A percentile compares a stretch with the other conserved stretches of the same genome.
Evolutionary conservation across 805 yeast species (phyloP).

Genomic region (Cyberlindnera xylosilytica): DNA sequence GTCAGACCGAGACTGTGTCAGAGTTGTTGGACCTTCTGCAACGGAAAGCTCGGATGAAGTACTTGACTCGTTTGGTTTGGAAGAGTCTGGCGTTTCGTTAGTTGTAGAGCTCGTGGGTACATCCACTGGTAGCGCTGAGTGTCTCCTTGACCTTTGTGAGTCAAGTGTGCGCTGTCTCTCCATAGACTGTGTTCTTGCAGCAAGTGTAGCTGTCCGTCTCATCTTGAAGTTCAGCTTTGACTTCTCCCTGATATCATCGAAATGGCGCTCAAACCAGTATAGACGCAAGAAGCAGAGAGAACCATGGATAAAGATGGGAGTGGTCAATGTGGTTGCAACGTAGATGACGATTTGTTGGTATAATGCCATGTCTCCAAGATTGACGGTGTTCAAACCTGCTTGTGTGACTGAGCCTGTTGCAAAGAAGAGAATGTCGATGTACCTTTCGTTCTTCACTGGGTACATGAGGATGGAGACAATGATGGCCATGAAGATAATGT

Average conservation of each 20-base stretch:
- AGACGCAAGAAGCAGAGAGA: conserved; percentile 71
- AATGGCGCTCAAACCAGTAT: conserved; percentile 85
- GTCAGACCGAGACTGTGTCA: conserved; percentile 11
- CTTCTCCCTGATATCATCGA: conserved; percentile 73
- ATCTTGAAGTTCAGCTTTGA: conserved; percentile 79
- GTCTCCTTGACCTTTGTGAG: conserved; percentile 7
- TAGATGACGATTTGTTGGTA: conserved; percentile 82
- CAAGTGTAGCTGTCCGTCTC: conserved; percentile 75
- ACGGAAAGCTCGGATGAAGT: conserved; percentile 16
- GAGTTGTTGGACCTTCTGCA: conserved; percentile 3
- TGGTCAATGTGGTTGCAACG: conserved; percentile 59
- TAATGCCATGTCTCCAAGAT: conserved; percentile 56
- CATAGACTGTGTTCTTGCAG: conserved; percentile 43
- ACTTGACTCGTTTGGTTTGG: conserved; percentile 8
- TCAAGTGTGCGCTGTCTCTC: conserved; percentile 20
- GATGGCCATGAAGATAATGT: conserved; percentile 57
- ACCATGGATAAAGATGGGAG: conserved; percentile 88
- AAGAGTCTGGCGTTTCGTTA: conserved; percentile 8
- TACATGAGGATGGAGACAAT: conserved; percentile 73
- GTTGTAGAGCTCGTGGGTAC: too few relatives aligned
- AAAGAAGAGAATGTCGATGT: conserved; percentile 78
- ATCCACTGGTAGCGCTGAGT: not conserved
- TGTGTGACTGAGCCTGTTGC: conserved; percentile 81
- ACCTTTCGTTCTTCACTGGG: conserved; percentile 61
- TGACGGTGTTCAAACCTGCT: conserved; percentile 85